phyloP scores from a whole-genome alignment of 2,329 filamentous ascomycete species.

The Pestalotiopsis sp. region DNA sequence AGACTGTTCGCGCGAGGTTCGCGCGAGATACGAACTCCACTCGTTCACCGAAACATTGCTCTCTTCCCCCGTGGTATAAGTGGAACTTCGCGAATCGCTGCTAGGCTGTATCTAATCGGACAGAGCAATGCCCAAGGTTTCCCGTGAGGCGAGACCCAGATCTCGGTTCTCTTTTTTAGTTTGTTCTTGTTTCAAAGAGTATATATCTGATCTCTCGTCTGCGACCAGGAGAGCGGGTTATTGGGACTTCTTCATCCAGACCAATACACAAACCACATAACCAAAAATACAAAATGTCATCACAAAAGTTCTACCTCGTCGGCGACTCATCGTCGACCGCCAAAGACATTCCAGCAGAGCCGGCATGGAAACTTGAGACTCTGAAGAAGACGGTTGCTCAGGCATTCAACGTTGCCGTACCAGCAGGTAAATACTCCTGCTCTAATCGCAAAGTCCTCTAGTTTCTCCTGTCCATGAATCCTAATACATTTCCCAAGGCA shows the following conservation, averaged over 20 bases:
- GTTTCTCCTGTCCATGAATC: not conserved
- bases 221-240: not conserved
- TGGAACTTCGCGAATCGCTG: slow-evolving; percentile 6
- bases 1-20: not conserved
- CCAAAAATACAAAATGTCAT: not conserved
- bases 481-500: not conserved
- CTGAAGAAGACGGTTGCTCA: slow-evolving; percentile 2
- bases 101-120: slow-evolving; percentile 6
- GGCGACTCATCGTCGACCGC: not conserved
- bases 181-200: not conserved
- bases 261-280: not conserved
- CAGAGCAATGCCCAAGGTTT: not conserved
- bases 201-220: slow-evolving; percentile 1
- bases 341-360: not conserved
- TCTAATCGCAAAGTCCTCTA: not conserved
- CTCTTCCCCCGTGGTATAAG: too few species aligned
- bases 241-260: not conserved
- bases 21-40: not conserved
- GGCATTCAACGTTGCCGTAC: not conserved
- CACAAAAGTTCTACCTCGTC: slow-evolving; percentile 8
- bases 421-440: not conserved
- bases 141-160: not conserved
- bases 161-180: not conserved
- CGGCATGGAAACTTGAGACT: slow-evolving; percentile 3
- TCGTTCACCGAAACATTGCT: slow-evolving; percentile 1